phyloP scores from a whole-genome alignment of 768 basidiomycete genomes.

The Leccinum broughii region DNA sequence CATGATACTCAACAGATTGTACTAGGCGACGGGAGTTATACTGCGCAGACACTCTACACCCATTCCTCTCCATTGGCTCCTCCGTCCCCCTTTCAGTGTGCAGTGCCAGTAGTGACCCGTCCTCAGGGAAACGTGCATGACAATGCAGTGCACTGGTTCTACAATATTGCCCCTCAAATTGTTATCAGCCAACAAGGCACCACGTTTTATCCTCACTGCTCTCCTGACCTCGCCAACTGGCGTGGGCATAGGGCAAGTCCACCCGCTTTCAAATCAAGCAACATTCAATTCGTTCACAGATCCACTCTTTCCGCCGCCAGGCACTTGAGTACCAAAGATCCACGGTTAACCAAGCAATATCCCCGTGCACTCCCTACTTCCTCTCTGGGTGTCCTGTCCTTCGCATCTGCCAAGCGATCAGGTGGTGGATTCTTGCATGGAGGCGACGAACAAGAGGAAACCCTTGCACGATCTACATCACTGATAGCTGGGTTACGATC shows the following conservation, averaged over 20 bases:
- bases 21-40: conserved; percentile 43
- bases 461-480: conserved; percentile 41
- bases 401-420: conserved; percentile 44
- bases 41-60: conserved; percentile 27
- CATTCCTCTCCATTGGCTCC: conserved; percentile 5
- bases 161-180: conserved; percentile 40
- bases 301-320: conserved; percentile 38
- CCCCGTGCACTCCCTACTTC: conserved; percentile 26
- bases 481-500: conserved; percentile 40
- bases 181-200: conserved; percentile 38
- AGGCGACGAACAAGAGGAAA: conserved; percentile 48
- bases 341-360: conserved; percentile 11
- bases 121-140: conserved; percentile 3
- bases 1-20: conserved; percentile 39
- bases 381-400: conserved; percentile 42
- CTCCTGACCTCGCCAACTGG: conserved; percentile 38
- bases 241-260: conserved; percentile 17
- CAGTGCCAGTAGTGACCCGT: conserved; percentile 7
- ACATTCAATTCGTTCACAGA: conserved; percentile 30
- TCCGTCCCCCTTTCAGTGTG: conserved; percentile 21
- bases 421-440: conserved; percentile 47
- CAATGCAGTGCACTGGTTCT: conserved; percentile 15
- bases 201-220: conserved; percentile 42
- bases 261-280: conserved; percentile 13
- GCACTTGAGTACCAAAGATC: conserved; percentile 19